These are phyloP conservation scores for Scheffersomyces coipomensis DNA, from an alignment of 805 yeast genomes.

Conservation along the genomic window DNA sequence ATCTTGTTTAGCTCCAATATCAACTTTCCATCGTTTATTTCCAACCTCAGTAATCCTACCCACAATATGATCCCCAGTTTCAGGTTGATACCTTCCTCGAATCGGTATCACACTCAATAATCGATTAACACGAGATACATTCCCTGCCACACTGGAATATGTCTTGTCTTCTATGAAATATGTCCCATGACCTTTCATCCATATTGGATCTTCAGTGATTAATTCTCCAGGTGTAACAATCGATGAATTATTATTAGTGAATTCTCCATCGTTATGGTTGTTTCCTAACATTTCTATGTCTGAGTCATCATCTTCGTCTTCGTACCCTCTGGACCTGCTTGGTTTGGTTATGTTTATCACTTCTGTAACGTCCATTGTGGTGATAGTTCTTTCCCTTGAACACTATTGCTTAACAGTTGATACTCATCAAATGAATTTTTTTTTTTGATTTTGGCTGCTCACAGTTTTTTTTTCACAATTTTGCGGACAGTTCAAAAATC, in stretches of 20 bases:
- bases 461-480: too few species aligned
- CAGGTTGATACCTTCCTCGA: conserved; percentile 86
- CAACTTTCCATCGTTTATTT: conserved; percentile 93
- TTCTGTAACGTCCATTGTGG: conserved; percentile 19
- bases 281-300: conserved; percentile 35
- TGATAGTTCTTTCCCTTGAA: background rate
- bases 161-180: conserved; percentile 74
- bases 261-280: conserved; percentile 24
- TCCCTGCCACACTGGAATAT: conserved; percentile 91
- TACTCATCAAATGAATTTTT: too few species aligned
- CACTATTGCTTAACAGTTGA: too few species aligned
- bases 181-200: conserved; percentile 99
- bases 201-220: conserved; percentile 90
- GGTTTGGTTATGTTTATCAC: conserved; percentile 41
- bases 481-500: too few species aligned
- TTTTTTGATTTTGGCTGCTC: too few species aligned
- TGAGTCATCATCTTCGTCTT: conserved; percentile 22
- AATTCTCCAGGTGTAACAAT: conserved; percentile 94
- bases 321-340: conserved; percentile 1
- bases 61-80: conserved; percentile 93
- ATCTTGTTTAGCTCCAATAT: conserved; percentile 91
- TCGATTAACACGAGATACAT: conserved; percentile 80
- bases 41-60: conserved; percentile 96
- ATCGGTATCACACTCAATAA: conserved; percentile 82
- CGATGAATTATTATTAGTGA: conserved; percentile 9